phyloP scores from a whole-genome alignment of 352 stramenopile species.

The Pythium coloratum region DNA sequence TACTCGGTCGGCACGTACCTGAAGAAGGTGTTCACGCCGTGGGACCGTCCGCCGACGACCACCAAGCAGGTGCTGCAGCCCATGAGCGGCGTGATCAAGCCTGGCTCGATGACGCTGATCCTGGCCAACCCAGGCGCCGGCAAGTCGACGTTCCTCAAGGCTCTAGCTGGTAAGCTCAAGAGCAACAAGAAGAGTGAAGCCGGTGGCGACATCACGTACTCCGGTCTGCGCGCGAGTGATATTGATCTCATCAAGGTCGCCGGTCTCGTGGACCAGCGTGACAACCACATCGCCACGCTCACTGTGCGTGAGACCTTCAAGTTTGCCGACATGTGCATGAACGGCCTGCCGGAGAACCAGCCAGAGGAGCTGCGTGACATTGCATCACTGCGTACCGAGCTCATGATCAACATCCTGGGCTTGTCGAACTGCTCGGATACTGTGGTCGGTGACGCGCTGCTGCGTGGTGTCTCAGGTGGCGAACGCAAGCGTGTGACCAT shows the following conservation, averaged over 20 bases:
- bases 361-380: constrained; percentile 75
- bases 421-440: constrained; percentile 89
- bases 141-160: constrained; percentile 84
- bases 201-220: constrained; percentile 66
- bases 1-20: constrained; percentile 60
- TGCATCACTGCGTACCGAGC: constrained; percentile 62
- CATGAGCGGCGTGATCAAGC: constrained; percentile 57
- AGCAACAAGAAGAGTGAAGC: constrained; percentile 43
- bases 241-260: constrained; percentile 69
- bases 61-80: constrained; percentile 58
- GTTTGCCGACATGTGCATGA: constrained; percentile 94
- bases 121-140: constrained; percentile 69
- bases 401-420: constrained; percentile 82
- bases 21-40: constrained; percentile 47
- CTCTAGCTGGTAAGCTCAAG: constrained; percentile 59
- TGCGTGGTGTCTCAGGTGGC: constrained; percentile 91
- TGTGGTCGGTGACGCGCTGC: constrained; percentile 87
- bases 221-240: constrained; percentile 47
- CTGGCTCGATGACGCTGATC: constrained; percentile 54
- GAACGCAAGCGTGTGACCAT: constrained; percentile 85
- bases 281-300: constrained; percentile 90
- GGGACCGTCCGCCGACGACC: constrained; percentile 36
- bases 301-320: constrained; percentile 94
- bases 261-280: constrained; percentile 62
- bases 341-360: constrained; percentile 48